Evolutionary conservation across 805 yeast species (phyloP).

Genomic region (Starmerella ratchasimensis): DNA sequence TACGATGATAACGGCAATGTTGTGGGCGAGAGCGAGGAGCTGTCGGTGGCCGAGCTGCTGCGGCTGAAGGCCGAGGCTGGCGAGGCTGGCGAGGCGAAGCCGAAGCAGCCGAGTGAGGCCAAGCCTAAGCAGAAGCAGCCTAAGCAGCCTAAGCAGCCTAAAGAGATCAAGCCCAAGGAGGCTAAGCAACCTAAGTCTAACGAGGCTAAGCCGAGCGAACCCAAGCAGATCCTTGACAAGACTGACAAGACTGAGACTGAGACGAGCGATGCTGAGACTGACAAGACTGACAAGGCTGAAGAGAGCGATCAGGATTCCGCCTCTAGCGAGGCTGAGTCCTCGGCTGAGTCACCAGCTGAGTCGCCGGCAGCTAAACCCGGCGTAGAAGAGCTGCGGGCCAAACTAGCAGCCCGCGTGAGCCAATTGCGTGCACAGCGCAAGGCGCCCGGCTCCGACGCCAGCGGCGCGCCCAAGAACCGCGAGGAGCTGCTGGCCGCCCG

Average conservation of each 20-base stretch:
- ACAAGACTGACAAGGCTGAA: too few species aligned
- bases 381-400: constrained; percentile 58
- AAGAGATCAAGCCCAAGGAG: neutral
- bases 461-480: constrained; percentile 66
- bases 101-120: constrained; percentile 7
- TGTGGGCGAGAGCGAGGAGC: constrained; percentile 22
- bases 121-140: constrained; percentile 3
- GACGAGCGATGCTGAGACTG: too few species aligned
- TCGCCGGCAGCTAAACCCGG: constrained; percentile 29
- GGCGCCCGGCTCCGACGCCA: constrained; percentile 73
- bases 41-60: constrained; percentile 13
- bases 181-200: too few species aligned
- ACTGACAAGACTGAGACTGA: too few species aligned
- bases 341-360: too few species aligned
- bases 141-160: neutral
- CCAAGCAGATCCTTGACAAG: too few species aligned
- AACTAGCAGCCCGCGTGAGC: constrained; percentile 60
- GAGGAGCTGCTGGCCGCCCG: constrained; percentile 34
- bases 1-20: constrained; percentile 26
- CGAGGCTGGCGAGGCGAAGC: neutral
- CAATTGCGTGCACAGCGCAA: constrained; percentile 64
- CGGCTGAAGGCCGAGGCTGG: constrained; percentile 9
- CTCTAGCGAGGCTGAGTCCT: too few species aligned
- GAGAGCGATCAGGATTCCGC: too few species aligned
- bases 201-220: too few species aligned